Base-by-base conservation (phyloP, 208 protist species). In the Wallacemonas sp. region DNA sequence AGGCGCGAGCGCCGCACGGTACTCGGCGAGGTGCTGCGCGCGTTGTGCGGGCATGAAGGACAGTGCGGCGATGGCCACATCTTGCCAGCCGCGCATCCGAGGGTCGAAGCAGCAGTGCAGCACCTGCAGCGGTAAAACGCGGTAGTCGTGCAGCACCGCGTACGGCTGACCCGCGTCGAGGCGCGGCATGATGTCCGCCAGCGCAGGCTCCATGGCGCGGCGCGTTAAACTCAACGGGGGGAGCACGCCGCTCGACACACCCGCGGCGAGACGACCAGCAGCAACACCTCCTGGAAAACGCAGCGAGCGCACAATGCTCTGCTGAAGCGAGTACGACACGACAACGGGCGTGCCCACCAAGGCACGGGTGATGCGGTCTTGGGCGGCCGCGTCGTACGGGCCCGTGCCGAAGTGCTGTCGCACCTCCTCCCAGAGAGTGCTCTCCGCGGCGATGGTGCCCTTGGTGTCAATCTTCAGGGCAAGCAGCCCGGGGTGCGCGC, bases 91-190 rank as follows among this genome's bases (percentile, higher is more conserved):
- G 27, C 65, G 46, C 78, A 91, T 88, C 32, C 71, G 66, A 0
- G 89, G 82, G 52, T 97, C 91, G 58, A 81, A 92, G 75, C 86
- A 94, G 76, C 91, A 93, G 72, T 97, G 91, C 2, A 97, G 71
- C 5, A 84, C 77, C 71, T 97, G 91, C 53, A 97, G 72, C 0
- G 91, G 91, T 15, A 89, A 32, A 0, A 87, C 37, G 39, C 66
- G 74, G 68, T 82, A 52, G 37, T 97, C 85, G 0, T 22, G 27
- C 9, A 94, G 67, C 32, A 94, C 63, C 2, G 91, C 91, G 39
- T 74, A 88, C 4, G 91, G 91, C 76, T 97, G 91, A 15, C 65
- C 50, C 0, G 79, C 45, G 42, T 94, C 90, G 2, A 96, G 61
- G 10, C 73, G 54, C 0, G 77, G 75, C 2, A 83, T 15, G 10